phyloP scores from a whole-genome alignment of 345 rosid species.

The Excoecaria agallocha region DNA sequence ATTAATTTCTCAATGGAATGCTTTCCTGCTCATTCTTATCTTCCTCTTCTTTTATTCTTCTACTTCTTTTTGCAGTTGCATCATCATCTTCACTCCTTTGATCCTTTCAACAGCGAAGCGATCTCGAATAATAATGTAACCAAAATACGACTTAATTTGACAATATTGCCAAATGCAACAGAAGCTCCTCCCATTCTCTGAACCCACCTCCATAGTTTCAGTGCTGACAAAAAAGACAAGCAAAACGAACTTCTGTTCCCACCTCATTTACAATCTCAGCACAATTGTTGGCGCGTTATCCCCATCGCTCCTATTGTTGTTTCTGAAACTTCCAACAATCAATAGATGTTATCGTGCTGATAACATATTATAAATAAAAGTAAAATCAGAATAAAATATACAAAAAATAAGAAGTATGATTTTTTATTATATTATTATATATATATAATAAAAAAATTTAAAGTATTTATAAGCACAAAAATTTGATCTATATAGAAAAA shows the following conservation, averaged over 20 bases:
- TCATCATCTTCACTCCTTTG: neutral
- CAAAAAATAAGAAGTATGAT: no score
- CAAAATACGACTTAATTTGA: neutral
- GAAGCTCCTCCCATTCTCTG: constrained; percentile 9
- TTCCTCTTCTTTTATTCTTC: neutral
- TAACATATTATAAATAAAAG: no score
- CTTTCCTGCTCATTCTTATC: neutral
- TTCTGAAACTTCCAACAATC: no score
- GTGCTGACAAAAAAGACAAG: neutral
- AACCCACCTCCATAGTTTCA: neutral
- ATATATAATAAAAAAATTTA: no score
- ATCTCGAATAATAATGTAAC: neutral
- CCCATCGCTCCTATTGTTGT: constrained; percentile 3
- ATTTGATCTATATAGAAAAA: no score
- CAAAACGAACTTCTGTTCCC: neutral
- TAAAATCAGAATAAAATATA: no score
- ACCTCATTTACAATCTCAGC: neutral
- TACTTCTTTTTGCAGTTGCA: neutral
- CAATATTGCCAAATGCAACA: constrained; percentile 17
- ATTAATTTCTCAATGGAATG: neutral
- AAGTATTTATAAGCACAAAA: no score
- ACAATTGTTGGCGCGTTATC: constrained; percentile 17
- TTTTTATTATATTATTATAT: no score
- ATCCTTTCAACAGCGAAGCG: neutral
- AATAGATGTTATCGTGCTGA: no score